phyloP scores from a whole-genome alignment of 495 filamentous ascomycete species.

The Penicillium cosmopolitanum region DNA sequence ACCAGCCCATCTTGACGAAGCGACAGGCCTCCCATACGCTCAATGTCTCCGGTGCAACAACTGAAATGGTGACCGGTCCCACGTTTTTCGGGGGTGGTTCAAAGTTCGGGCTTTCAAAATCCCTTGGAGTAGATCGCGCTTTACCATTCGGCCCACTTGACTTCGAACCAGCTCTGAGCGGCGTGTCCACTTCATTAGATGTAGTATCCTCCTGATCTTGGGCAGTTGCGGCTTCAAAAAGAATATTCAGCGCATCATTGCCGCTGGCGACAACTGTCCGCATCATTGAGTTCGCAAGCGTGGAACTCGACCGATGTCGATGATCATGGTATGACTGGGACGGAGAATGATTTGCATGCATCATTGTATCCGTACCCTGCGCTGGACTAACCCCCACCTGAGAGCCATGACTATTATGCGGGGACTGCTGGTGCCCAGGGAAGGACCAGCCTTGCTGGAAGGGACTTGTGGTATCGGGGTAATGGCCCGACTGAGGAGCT shows the following conservation, averaged over 20 bases:
- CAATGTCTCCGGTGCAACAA: slow-evolving; percentile 39
- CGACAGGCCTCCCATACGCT: slow-evolving; percentile 53
- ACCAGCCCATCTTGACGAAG: slow-evolving; percentile 58
- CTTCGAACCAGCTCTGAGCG: slow-evolving; percentile 15
- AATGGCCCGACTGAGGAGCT: slow-evolving; percentile 13
- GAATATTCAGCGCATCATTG: slow-evolving; percentile 57
- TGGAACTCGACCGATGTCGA: slow-evolving; percentile 38
- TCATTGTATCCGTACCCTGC: slow-evolving; percentile 7
- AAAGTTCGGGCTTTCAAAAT: slow-evolving; percentile 26
- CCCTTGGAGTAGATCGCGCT: slow-evolving; percentile 16
- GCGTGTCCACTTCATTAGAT: slow-evolving; percentile 20
- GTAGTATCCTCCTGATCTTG: slow-evolving; percentile 35
- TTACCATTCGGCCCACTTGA: slow-evolving; percentile 15
- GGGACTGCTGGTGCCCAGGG: slow-evolving; percentile 16
- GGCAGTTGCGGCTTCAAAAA: slow-evolving; percentile 55
- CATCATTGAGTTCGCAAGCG: slow-evolving; percentile 50
- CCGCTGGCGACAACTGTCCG: slow-evolving; percentile 53
- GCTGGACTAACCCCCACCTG: slow-evolving; percentile 22
- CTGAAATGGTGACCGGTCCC: slow-evolving; percentile 36
- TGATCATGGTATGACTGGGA: slow-evolving; percentile 22
- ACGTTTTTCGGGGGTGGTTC: slow-evolving; percentile 25
- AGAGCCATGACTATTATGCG: slow-evolving; percentile 17
- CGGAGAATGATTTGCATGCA: slow-evolving; percentile 14
- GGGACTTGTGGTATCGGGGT: slow-evolving; percentile 16
- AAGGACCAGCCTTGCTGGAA: slow-evolving; percentile 25